These are phyloP conservation scores for Conticribra guillardii DNA, from an alignment of 108 stramenopile species.

Conservation along the genomic window DNA sequence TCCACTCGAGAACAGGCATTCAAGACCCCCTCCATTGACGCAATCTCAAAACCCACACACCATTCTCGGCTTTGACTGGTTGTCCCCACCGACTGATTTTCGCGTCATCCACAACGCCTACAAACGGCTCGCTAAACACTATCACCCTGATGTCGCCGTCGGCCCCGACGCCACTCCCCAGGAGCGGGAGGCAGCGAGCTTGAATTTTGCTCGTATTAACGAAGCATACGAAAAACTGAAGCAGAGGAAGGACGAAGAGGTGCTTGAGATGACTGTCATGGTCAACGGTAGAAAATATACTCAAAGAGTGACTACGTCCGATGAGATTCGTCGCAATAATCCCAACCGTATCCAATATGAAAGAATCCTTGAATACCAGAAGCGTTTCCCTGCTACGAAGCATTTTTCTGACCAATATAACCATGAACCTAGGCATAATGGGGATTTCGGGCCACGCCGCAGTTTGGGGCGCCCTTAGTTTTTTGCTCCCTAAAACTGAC, in stretches of 20 bases:
- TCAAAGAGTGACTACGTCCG: constrained; percentile 20
- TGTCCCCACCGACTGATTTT: constrained; percentile 28
- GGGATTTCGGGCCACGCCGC: constrained; percentile 37
- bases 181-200: constrained; percentile 26
- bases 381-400: constrained; percentile 22
- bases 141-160: constrained; percentile 33
- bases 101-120: constrained; percentile 23
- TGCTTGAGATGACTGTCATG: constrained; percentile 38
- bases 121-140: constrained; percentile 14
- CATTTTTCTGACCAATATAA: constrained; percentile 33
- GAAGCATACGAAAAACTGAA: constrained; percentile 37
- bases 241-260: constrained; percentile 27
- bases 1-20: background rate
- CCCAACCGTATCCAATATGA: constrained; percentile 33
- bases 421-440: constrained; percentile 36
- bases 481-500: too few relatives aligned
- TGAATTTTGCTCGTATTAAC: constrained; percentile 30
- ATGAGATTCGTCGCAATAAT: constrained; percentile 14
- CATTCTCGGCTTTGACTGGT: constrained; percentile 28
- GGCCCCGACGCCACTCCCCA: constrained; percentile 26
- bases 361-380: constrained; percentile 29
- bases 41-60: constrained; percentile 27
- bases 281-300: constrained; percentile 23
- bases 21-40: constrained; percentile 13
- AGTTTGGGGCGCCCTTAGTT: too few relatives aligned